These are phyloP conservation scores for Teratosphaeria gauchensis DNA, from an alignment of 2,329 filamentous ascomycete genomes.

Conservation along the genomic window DNA sequence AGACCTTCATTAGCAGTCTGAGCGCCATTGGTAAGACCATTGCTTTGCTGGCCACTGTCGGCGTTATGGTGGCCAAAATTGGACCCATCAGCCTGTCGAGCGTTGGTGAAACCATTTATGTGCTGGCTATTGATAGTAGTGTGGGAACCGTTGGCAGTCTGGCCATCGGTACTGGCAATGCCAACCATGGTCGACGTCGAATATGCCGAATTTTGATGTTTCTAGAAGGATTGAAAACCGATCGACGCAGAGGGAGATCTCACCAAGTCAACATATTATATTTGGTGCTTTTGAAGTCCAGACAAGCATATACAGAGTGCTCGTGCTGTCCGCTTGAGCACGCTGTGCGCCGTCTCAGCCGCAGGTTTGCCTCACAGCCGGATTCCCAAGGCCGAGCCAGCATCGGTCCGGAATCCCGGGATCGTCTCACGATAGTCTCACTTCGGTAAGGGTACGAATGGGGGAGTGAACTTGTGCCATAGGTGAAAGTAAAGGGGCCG, in stretches of 20 bases:
- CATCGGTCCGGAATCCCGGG: not conserved
- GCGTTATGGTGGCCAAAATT: no score
- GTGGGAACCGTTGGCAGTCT: not conserved
- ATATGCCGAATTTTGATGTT: not conserved
- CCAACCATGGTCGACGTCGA: not conserved
- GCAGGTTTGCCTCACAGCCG: not conserved
- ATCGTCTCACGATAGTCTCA: no score
- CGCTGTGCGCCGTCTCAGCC: not conserved
- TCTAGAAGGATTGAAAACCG: not conserved
- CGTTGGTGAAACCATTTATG: not conserved
- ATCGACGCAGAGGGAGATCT: not conserved
- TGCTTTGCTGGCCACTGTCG: not conserved
- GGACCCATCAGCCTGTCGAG: no score
- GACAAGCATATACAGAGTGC: not conserved
- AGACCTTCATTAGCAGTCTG: not conserved
- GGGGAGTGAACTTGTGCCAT: no score
- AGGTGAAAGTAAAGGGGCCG: no score
- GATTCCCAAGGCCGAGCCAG: not conserved
- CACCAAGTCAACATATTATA: not conserved
- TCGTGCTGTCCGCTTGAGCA: not conserved
- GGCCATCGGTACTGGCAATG: not conserved
- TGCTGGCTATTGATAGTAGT: not conserved
- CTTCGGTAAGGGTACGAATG: no score
- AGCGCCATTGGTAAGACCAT: not conserved
- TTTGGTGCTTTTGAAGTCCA: not conserved